These are phyloP conservation scores for Hypoxylon lienhwacheense DNA, from an alignment of 495 filamentous ascomycete species.

Conservation along the genomic window DNA sequence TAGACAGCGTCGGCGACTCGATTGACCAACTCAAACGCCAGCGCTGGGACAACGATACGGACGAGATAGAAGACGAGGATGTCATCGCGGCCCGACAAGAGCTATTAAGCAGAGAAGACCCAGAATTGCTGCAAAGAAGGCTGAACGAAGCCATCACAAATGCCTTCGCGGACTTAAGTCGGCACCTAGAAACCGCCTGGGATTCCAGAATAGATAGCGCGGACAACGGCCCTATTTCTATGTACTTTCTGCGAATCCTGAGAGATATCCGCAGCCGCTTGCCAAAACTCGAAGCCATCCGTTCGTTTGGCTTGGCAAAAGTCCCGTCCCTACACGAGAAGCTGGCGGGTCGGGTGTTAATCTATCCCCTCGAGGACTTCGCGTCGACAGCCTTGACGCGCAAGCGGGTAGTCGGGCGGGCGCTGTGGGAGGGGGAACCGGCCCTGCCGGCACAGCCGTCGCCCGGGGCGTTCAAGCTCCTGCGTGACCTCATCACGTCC, in stretches of 20 bases:
- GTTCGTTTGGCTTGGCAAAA: slow-evolving; percentile 51
- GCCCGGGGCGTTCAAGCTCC: slow-evolving; percentile 70
- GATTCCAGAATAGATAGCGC: slow-evolving; percentile 46
- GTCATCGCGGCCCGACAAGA: slow-evolving; percentile 66
- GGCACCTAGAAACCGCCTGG: slow-evolving; percentile 53
- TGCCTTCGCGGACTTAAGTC: slow-evolving; percentile 63
- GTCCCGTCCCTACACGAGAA: slow-evolving; percentile 62
- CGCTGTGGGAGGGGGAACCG: slow-evolving; percentile 78
- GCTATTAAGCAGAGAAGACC: slow-evolving; percentile 73
- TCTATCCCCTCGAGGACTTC: slow-evolving; percentile 47
- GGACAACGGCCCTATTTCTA: slow-evolving; percentile 57
- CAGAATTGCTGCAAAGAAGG: slow-evolving; percentile 61
- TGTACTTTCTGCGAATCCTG: slow-evolving; percentile 75
- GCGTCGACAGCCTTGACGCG: slow-evolving; percentile 39
- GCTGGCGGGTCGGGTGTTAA: slow-evolving; percentile 47
- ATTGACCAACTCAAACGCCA: slow-evolving; percentile 67
- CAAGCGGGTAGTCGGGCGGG: slow-evolving; percentile 52
- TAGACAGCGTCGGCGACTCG: slow-evolving; percentile 61
- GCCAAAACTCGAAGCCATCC: slow-evolving; percentile 51
- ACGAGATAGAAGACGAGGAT: slow-evolving; percentile 74
- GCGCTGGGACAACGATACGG: slow-evolving; percentile 76
- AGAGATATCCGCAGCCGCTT: slow-evolving; percentile 70
- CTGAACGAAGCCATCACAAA: slow-evolving; percentile 59
- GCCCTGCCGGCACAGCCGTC: slow-evolving; percentile 81
- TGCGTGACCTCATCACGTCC: slow-evolving; percentile 62